phyloP scores from a whole-genome alignment of 306 rosid species.

The Abrus pulchellus region DNA sequence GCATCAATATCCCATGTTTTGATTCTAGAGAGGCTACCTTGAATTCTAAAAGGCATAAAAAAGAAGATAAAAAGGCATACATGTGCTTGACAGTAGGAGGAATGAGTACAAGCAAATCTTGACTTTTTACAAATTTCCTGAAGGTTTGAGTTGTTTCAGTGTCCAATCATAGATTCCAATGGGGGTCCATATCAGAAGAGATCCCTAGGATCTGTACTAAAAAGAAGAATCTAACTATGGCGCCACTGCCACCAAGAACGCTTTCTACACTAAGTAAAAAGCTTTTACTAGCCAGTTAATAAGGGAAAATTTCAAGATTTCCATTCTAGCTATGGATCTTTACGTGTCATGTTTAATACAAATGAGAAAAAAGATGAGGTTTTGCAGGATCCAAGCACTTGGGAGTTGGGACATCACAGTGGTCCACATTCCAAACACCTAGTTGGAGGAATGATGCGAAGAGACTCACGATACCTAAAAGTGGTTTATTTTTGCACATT shows the following conservation, averaged over 20 bases:
- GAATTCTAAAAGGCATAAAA: background rate
- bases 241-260: conserved; percentile 15
- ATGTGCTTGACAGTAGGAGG: background rate
- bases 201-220: conserved; percentile 52
- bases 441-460: conserved; percentile 17
- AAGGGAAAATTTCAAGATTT: conserved; percentile 41
- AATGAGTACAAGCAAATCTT: conserved; percentile 20
- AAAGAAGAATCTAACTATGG: conserved; percentile 44
- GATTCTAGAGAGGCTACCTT: conserved; percentile 7
- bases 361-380: conserved; percentile 22
- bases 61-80: conserved; percentile 1
- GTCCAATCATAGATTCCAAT: conserved; percentile 20
- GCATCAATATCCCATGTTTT: background rate
- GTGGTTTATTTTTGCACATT: conserved; percentile 19
- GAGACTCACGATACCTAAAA: conserved; percentile 12
- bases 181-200: conserved; percentile 47
- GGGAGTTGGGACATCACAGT: conserved; percentile 40
- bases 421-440: conserved; percentile 45
- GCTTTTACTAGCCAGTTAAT: conserved; percentile 31
- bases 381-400: conserved; percentile 31
- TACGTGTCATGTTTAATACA: conserved; percentile 18
- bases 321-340: background rate
- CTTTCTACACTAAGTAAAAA: conserved; percentile 7
- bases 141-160: conserved; percentile 8
- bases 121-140: conserved; percentile 26